A percentile compares a stretch with the other conserved stretches of the same genome.
phyloP scores from a whole-genome alignment of 441 rosid species.

The Syzygium malaccense region DNA sequence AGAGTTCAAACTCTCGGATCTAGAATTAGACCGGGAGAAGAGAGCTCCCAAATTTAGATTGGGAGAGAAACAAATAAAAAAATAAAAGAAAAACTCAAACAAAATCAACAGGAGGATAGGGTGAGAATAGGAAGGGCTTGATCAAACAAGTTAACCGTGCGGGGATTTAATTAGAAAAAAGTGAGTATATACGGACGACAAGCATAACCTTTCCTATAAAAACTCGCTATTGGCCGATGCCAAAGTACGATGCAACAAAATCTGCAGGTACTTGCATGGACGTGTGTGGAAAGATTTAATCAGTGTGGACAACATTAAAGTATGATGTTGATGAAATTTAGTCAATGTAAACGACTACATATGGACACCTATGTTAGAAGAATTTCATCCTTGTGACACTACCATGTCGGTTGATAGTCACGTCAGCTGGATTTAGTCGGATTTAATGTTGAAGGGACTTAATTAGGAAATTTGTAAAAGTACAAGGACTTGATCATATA shows the following conservation, averaged over 20 bases:
- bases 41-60: too few relatives aligned
- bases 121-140: neutral
- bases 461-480: neutral
- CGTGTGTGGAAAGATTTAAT: neutral
- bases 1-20: too few relatives aligned
- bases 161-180: too few relatives aligned
- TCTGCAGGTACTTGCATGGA: neutral
- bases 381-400: neutral
- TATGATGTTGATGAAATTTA: neutral
- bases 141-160: too few relatives aligned
- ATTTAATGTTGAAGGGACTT: neutral
- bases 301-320: neutral
- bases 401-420: neutral
- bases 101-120: too few relatives aligned
- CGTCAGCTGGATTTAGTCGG: rapidly evolving
- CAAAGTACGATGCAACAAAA: neutral
- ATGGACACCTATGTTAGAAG: neutral
- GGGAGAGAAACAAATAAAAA: too few relatives aligned
- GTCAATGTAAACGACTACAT: neutral
- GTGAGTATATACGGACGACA: too few relatives aligned
- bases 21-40: too few relatives aligned
- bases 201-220: neutral
- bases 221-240: too few relatives aligned
- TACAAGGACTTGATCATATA: neutral
- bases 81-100: too few relatives aligned